These are phyloP conservation scores for Purpureocillium takamizusanense DNA, from an alignment of 2,329 filamentous ascomycete species.

Conservation along the genomic window DNA sequence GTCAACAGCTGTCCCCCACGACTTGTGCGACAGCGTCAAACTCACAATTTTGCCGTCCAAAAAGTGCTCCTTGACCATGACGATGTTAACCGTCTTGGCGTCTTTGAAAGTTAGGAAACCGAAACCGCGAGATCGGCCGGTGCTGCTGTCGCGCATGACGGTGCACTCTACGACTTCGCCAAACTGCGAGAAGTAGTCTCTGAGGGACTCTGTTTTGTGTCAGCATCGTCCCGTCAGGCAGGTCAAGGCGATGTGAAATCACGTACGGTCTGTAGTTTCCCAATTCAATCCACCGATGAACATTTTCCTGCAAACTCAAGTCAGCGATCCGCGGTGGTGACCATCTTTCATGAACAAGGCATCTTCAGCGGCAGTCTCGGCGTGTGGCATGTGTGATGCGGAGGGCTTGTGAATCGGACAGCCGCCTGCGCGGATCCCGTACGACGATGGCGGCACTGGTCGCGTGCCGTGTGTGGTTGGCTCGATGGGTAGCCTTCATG, in stretches of 20 bases:
- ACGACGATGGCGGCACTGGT: too few relatives aligned
- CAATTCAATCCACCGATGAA: conserved; percentile 98
- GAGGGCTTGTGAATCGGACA: too few relatives aligned
- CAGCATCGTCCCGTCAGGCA: conserved; percentile 3
- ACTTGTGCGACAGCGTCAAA: background rate
- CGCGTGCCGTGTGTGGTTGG: too few relatives aligned
- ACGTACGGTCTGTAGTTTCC: conserved; percentile 96
- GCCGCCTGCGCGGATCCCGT: too few relatives aligned
- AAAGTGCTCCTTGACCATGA: conserved; percentile 99
- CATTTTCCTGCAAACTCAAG: conserved; percentile 69
- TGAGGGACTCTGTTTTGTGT: conserved; percentile 69
- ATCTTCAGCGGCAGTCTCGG: too few relatives aligned
- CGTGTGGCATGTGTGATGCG: too few relatives aligned
- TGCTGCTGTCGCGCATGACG: conserved; percentile 96
- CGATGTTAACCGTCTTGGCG: conserved; percentile 93
- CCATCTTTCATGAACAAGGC: background rate
- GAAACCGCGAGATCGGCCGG: conserved; percentile 88
- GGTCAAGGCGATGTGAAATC: background rate
- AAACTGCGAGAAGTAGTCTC: conserved; percentile 96
- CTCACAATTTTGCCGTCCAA: conserved; percentile 96
- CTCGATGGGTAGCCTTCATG: too few relatives aligned
- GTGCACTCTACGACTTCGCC: conserved; percentile 97
- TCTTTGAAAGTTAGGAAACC: conserved; percentile 98
- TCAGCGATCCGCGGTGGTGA: conserved; percentile 1
- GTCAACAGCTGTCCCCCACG: background rate